Base-by-base conservation (phyloP, 352 stramenopile genomes). In the Phytophthora colocasiae region DNA sequence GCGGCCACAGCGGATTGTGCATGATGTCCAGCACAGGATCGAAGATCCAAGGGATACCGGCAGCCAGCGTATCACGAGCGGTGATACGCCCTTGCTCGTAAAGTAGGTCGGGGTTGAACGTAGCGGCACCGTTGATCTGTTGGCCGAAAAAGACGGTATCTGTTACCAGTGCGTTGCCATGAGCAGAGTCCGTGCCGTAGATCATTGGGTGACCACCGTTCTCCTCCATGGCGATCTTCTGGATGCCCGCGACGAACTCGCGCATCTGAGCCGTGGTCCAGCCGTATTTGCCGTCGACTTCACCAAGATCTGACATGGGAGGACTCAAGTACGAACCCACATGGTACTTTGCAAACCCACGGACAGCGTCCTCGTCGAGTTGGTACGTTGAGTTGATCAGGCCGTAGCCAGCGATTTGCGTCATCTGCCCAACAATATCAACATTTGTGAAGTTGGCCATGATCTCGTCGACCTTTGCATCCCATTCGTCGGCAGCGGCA, bases 1-100 rank as follows among this genome's bases (percentile, higher is more conserved):
- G 73, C 1, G 82, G 64, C 91, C 92, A 98, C 41, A 90, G 66
- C 5, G 89, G 86, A 53, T 97, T 89, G 51, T 88, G 83, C 2
- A 80, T 80, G 40, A 98, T 71, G 39, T 91, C 83, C 2, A 89
- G 69, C 12, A 97, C 83, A 0, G 92, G 92, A 19, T 73, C 78
- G 73, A 97, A 98, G 8, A 97, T 66, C 90, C 90, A 98, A 8
- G 78, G 75, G 41, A 97, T 91, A 3, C 89, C 92, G 0, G 83
- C 81, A 7, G 86, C 87, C 8, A 83, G 54, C 0, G 90, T 97
- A 60, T 98, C 91, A 6, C 61, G 53, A 22, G 61, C 52, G 1
- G 38, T 69, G 24, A 69, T 69, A 6, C 46, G 61, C 3, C 61
- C 81, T 69, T 53, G 75, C 80, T 44, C 80, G 85, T 50, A 93